These are phyloP conservation scores for Apostasia ramifera DNA, from an alignment of 106 monocot genomes.

Conservation along the genomic window DNA sequence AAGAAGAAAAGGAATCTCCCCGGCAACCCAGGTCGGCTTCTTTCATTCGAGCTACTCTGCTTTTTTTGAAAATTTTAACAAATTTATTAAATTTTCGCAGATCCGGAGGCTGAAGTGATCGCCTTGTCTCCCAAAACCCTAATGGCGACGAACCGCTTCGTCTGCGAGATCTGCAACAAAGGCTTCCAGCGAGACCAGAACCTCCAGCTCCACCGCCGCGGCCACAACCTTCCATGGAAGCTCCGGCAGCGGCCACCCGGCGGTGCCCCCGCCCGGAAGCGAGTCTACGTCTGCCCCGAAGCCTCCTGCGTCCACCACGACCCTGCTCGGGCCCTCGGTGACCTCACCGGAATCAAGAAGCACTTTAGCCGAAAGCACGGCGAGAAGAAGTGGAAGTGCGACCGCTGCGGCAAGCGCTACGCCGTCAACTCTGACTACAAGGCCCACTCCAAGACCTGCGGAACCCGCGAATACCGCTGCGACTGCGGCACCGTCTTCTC, in stretches of 20 bases:
- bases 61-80: neutral
- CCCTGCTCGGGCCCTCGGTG: constrained; percentile 67
- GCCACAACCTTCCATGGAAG: constrained; percentile 8
- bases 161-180: constrained; percentile 12
- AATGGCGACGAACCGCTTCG: constrained; percentile 10
- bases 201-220: constrained; percentile 10
- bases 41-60: neutral
- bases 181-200: constrained; percentile 8
- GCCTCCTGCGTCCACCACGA: constrained; percentile 80
- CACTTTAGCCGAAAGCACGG: constrained; percentile 80
- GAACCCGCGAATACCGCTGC: constrained; percentile 7
- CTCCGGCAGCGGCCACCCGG: neutral
- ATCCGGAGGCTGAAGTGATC: constrained; percentile 10
- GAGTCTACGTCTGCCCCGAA: constrained; percentile 53
- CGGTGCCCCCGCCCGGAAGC: neutral
- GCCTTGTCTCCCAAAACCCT: constrained; percentile 2
- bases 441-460: constrained; percentile 10
- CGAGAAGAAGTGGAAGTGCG: constrained; percentile 87
- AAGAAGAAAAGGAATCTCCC: constrained; percentile 11
- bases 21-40: neutral
- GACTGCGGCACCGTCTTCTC: constrained; percentile 8
- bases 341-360: constrained; percentile 79
- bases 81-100: neutral
- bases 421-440: constrained; percentile 6
- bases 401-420: constrained; percentile 13